Evolutionary conservation across 2,329 filamentous ascomycete species (phyloP).

Genomic region (Pestalotiopsis sp.): DNA sequence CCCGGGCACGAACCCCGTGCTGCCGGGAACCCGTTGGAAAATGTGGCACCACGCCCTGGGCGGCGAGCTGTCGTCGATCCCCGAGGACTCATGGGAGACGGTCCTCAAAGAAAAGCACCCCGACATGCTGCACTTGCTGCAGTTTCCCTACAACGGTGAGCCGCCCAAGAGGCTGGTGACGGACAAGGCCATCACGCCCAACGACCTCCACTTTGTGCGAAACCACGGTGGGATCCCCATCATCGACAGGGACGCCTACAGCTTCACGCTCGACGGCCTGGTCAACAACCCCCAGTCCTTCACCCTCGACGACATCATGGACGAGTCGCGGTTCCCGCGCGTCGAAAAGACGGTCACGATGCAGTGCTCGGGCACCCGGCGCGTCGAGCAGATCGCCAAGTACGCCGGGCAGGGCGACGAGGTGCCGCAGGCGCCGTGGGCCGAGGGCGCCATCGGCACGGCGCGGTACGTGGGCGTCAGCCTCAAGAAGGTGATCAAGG

Average conservation of each 20-base stretch:
- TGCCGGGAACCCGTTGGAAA: conserved; percentile 60
- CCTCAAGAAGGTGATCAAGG: conserved; percentile 71
- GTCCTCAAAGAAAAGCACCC: conserved; percentile 60
- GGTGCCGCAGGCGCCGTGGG: conserved; percentile 58
- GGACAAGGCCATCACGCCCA: conserved; percentile 59
- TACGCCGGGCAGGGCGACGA: conserved; percentile 72
- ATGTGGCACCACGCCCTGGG: conserved; percentile 59
- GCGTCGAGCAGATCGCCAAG: conserved; percentile 67
- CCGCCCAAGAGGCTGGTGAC: conserved; percentile 59
- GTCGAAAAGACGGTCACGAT: conserved; percentile 62
- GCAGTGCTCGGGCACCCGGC: conserved; percentile 70
- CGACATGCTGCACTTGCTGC: conserved; percentile 63
- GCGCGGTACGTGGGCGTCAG: conserved; percentile 65
- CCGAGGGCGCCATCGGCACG: conserved; percentile 68
- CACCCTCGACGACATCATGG: conserved; percentile 60
- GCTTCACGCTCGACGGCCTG: conserved; percentile 59
- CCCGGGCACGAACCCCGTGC: conserved; percentile 59
- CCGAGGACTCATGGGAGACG: conserved; percentile 60
- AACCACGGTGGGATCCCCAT: conserved; percentile 74
- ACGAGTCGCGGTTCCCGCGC: conserved; percentile 62
- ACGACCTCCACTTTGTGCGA: conserved; percentile 63
- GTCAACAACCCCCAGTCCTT: conserved; percentile 61
- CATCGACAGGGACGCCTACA: conserved; percentile 59
- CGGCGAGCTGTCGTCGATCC: conserved; percentile 45
- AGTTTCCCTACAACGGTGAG: conserved; percentile 68